These are phyloP conservation scores for Pseudogymnoascus sp. DNA, from an alignment of 2,329 filamentous ascomycete genomes.

Conservation along the genomic window DNA sequence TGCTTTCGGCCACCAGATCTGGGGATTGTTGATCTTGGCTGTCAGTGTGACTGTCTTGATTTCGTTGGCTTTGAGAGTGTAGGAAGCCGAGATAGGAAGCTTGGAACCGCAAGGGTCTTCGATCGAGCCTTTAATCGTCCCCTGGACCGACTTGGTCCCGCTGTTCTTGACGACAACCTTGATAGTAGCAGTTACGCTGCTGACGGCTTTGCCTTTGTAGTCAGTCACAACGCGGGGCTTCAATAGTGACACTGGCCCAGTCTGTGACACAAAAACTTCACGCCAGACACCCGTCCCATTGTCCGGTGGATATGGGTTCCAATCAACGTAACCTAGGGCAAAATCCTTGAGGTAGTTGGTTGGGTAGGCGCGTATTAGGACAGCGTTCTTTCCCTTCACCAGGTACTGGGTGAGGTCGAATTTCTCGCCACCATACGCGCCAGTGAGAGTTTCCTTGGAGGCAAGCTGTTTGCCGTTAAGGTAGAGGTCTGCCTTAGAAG, in stretches of 20 bases:
- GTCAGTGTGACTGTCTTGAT: conserved; percentile 35
- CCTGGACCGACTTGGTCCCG: conserved; percentile 22
- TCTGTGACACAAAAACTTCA: conserved; percentile 48
- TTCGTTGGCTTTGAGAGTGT: conserved; percentile 35
- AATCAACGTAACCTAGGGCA: conserved; percentile 54
- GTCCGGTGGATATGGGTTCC: conserved; percentile 56
- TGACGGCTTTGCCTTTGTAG: conserved; percentile 1
- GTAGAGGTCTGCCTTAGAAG: conserved; percentile 53
- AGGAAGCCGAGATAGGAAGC: conserved; percentile 25
- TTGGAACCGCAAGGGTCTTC: conserved; percentile 14
- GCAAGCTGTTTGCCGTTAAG: conserved; percentile 50
- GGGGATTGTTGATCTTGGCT: conserved; percentile 36
- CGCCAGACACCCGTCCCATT: conserved; percentile 60
- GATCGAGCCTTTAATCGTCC: conserved; percentile 21
- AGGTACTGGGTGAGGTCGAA: conserved; percentile 47
- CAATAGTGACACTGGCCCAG: conserved; percentile 41
- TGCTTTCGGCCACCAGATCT: conserved; percentile 55
- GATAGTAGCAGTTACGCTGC: conserved; percentile 5
- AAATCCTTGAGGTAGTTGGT: conserved; percentile 55
- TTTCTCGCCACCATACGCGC: conserved; percentile 49
- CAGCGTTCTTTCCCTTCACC: conserved; percentile 38
- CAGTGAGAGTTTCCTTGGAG: conserved; percentile 42
- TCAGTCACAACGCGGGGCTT: conserved; percentile 11
- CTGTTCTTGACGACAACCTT: conserved; percentile 11
- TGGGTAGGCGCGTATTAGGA: conserved; percentile 49